Evolutionary conservation across 2,329 filamentous ascomycete species (phyloP).

Genomic region (Stromatinia cepivora): DNA sequence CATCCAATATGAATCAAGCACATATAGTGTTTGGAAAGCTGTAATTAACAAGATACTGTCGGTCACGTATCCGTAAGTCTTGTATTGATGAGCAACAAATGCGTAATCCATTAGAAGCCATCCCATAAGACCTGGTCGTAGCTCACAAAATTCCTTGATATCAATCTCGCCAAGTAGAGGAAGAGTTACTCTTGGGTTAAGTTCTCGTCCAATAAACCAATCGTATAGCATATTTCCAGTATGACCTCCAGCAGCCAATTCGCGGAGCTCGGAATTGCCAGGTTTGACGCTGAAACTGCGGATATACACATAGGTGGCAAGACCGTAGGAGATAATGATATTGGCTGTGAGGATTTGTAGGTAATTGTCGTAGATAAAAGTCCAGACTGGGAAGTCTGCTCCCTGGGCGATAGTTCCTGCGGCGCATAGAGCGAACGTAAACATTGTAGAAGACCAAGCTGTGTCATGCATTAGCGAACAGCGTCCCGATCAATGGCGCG

Average conservation of each 20-base stretch:
- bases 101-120: constrained; percentile 86
- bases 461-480: constrained; percentile 27
- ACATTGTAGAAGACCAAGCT: constrained; percentile 76
- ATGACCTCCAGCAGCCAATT: constrained; percentile 79
- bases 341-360: constrained; percentile 82
- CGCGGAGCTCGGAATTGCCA: constrained; percentile 69
- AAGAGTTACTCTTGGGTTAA: constrained; percentile 81
- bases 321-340: constrained; percentile 69
- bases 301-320: constrained; percentile 79
- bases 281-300: constrained; percentile 78
- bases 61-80: constrained; percentile 76
- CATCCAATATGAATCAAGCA: constrained; percentile 82
- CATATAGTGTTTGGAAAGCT: constrained; percentile 76
- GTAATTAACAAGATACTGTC: constrained; percentile 84
- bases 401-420: constrained; percentile 77
- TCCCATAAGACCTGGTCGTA: constrained; percentile 87
- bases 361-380: constrained; percentile 90
- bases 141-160: constrained; percentile 85
- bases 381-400: constrained; percentile 84
- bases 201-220: constrained; percentile 94
- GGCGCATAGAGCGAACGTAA: constrained; percentile 68
- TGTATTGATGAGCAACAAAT: constrained; percentile 86
- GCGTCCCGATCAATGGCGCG: background rate
- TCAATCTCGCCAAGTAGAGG: constrained; percentile 83
- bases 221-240: constrained; percentile 88